Evolutionary conservation across 2,329 filamentous ascomycete genomes (phyloP).

Genomic region (Beauveria sp.): DNA sequence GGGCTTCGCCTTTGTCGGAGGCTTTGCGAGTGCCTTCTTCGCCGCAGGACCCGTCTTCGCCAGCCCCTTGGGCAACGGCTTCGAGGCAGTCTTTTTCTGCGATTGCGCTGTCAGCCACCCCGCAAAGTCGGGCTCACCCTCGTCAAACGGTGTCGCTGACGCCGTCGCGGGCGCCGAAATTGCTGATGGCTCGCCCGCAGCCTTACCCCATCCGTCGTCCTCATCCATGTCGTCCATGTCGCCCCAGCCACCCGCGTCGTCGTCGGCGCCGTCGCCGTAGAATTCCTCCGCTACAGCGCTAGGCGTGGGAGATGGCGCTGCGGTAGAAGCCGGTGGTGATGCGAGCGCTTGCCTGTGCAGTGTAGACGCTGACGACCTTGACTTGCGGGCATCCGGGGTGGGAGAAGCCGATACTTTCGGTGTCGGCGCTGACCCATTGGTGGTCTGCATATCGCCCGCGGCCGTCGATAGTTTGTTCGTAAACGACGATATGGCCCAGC

Average conservation of each 20-base stretch:
- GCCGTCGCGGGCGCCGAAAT: slow-evolving; percentile 16
- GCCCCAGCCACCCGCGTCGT: slow-evolving; percentile 69
- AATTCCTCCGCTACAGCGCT: slow-evolving; percentile 41
- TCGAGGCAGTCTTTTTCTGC: slow-evolving; percentile 58
- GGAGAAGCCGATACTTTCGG: slow-evolving; percentile 36
- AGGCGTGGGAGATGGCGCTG: slow-evolving; percentile 39
- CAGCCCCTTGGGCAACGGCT: slow-evolving; percentile 76
- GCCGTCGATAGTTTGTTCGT: slow-evolving; percentile 86
- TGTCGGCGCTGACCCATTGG: slow-evolving; percentile 35
- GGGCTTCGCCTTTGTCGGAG: slow-evolving; percentile 36
- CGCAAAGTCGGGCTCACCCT: slow-evolving; percentile 90
- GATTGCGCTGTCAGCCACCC: slow-evolving; percentile 89
- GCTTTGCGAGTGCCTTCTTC: slow-evolving; percentile 35
- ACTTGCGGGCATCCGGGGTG: slow-evolving; percentile 28
- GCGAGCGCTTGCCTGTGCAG: slow-evolving; percentile 54
- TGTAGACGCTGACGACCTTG: slow-evolving; percentile 46
- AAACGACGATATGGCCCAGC: slow-evolving; percentile 97
- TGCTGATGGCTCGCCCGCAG: slow-evolving; percentile 28
- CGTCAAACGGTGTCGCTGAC: slow-evolving; percentile 56
- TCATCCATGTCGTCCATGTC: slow-evolving; percentile 52
- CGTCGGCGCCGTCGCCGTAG: slow-evolving; percentile 48
- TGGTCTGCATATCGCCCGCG: slow-evolving; percentile 73
- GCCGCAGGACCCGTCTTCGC: slow-evolving; percentile 45
- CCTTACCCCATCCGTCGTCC: slow-evolving; percentile 31
- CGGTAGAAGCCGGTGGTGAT: slow-evolving; percentile 41